These are phyloP conservation scores for Giardia duodenalis DNA, from an alignment of 208 protist genomes.

Conservation along the genomic window DNA sequence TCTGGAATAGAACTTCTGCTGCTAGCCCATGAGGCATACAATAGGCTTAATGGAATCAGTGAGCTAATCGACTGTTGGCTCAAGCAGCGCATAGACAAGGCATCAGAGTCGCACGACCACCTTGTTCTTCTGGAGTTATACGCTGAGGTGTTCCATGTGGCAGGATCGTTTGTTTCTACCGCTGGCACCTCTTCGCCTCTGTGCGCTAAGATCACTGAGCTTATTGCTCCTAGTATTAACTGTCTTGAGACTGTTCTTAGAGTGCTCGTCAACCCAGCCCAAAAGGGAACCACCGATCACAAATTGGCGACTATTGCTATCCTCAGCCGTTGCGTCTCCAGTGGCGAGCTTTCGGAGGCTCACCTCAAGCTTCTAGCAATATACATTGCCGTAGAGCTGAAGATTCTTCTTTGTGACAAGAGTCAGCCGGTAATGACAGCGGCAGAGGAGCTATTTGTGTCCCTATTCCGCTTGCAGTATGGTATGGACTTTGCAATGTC, in stretches of 20 bases:
- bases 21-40: background rate
- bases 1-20: background rate
- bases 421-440: background rate
- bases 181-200: background rate
- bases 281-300: background rate
- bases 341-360: background rate
- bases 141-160: too few species aligned
- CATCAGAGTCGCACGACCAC: background rate
- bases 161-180: background rate
- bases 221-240: background rate
- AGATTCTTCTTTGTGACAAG: background rate
- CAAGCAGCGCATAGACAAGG: background rate
- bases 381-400: background rate
- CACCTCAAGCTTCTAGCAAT: background rate
- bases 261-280: background rate
- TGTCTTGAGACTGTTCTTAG: background rate
- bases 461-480: background rate
- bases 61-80: background rate
- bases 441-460: background rate
- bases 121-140: background rate
- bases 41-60: background rate
- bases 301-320: background rate
- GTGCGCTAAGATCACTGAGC: background rate
- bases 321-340: background rate
- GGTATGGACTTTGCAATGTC: background rate